These are phyloP conservation scores for Macroventuria anomochaeta DNA, from an alignment of 2,329 filamentous ascomycete species.

Conservation along the genomic window DNA sequence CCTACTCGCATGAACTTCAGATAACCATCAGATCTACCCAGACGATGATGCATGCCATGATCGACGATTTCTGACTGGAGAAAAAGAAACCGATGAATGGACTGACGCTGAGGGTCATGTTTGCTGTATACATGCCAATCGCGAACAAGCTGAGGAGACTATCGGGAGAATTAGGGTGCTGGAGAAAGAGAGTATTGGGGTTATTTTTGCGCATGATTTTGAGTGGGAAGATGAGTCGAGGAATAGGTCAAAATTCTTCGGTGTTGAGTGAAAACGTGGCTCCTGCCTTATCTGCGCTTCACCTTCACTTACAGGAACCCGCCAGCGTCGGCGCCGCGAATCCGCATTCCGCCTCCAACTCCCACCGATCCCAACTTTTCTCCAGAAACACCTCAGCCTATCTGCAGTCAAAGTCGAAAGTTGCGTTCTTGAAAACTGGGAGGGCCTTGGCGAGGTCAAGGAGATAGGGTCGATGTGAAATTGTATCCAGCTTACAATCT, in stretches of 20 bases:
- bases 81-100: constrained; percentile 61
- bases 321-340: too few relatives aligned
- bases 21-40: constrained; percentile 55
- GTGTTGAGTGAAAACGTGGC: constrained; percentile 8
- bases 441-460: too few relatives aligned
- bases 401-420: too few relatives aligned
- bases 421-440: too few relatives aligned
- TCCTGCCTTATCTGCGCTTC: background rate
- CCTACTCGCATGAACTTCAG: constrained; percentile 52
- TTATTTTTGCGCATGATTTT: constrained; percentile 61
- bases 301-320: too few relatives aligned
- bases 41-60: constrained; percentile 64
- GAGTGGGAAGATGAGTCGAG: constrained; percentile 54
- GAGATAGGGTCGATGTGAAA: too few relatives aligned
- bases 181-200: constrained; percentile 54
- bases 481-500: too few relatives aligned
- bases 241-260: constrained; percentile 41
- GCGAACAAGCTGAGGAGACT: constrained; percentile 53
- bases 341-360: too few relatives aligned
- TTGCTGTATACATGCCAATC: constrained; percentile 61
- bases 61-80: constrained; percentile 57
- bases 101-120: constrained; percentile 53
- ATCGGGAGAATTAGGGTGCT: constrained; percentile 53
- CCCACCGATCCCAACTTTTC: too few relatives aligned
- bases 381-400: too few relatives aligned